phyloP scores from a whole-genome alignment of 352 stramenopile species.

The Phytopythium aichiense region DNA sequence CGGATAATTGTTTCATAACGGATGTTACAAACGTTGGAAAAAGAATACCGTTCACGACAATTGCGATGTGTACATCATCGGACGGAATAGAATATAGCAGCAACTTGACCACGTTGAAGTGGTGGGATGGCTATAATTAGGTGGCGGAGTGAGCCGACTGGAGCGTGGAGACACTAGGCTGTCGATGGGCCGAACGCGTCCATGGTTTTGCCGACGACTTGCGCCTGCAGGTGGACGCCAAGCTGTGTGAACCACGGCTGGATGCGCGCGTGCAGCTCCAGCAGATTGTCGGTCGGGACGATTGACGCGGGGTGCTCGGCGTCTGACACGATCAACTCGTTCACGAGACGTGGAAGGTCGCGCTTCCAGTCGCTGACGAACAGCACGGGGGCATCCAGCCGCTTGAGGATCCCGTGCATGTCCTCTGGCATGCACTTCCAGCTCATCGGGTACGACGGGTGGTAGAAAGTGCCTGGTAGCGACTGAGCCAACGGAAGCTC shows the following conservation, averaged over 20 bases:
- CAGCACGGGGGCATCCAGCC: conserved; percentile 46
- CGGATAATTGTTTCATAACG: neutral
- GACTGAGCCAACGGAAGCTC: conserved; percentile 33
- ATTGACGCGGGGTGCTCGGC: conserved; percentile 8
- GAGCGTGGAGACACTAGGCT: neutral
- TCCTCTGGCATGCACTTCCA: conserved; percentile 57
- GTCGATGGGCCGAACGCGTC: conserved; percentile 18
- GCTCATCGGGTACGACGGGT: conserved; percentile 51
- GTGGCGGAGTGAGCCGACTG: no score
- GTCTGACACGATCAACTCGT: conserved; percentile 20
- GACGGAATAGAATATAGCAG: neutral
- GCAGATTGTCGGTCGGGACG: conserved; percentile 24
- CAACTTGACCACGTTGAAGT: neutral
- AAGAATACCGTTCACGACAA: no score
- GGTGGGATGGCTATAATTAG: neutral
- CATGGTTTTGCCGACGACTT: conserved; percentile 34
- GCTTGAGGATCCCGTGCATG: conserved; percentile 44
- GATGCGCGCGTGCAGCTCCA: conserved; percentile 26
- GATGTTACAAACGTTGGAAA: neutral
- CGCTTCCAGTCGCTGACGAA: conserved; percentile 57
- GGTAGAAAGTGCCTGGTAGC: conserved; percentile 43
- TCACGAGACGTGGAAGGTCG: conserved; percentile 39
- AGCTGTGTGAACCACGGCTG: conserved; percentile 35
- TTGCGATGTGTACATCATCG: no score
- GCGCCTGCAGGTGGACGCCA: conserved; percentile 41